phyloP scores from a whole-genome alignment of 495 filamentous ascomycete genomes.

The Penicillium arizonense region DNA sequence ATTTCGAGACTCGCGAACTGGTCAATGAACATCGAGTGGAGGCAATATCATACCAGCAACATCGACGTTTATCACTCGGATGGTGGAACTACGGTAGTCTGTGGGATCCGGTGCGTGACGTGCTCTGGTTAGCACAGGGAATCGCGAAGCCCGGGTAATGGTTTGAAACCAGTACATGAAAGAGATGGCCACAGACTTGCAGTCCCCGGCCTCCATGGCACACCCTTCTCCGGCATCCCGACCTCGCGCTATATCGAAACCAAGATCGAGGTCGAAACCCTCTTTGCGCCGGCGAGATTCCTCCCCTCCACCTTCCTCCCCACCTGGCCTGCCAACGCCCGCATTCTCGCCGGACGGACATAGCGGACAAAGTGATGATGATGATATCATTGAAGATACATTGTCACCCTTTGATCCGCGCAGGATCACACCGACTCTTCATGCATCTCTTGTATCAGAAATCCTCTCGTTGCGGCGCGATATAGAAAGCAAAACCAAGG shows the following conservation, averaged over 20 bases:
- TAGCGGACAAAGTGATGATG: slow-evolving; percentile 44
- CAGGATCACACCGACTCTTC: slow-evolving; percentile 90
- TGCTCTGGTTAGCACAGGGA: slow-evolving; percentile 32
- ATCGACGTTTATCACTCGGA: slow-evolving; percentile 6
- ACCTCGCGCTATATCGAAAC: slow-evolving; percentile 46
- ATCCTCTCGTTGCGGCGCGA: slow-evolving; percentile 86
- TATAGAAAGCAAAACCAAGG: slow-evolving; percentile 78
- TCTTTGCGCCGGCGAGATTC: slow-evolving; percentile 54
- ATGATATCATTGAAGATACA: slow-evolving; percentile 64
- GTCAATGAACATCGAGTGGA: not conserved
- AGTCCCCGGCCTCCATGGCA: slow-evolving; percentile 23
- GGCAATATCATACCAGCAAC: not conserved
- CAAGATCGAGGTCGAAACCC: slow-evolving; percentile 42
- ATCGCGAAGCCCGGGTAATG: slow-evolving; percentile 18
- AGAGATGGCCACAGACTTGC: slow-evolving; percentile 30
- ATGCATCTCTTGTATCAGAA: slow-evolving; percentile 92
- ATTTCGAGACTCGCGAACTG: not conserved
- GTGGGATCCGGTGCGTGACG: slow-evolving; percentile 18
- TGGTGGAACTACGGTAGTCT: slow-evolving; percentile 22
- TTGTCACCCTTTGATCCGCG: slow-evolving; percentile 82
- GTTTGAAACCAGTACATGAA: slow-evolving; percentile 15
- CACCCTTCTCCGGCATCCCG: slow-evolving; percentile 61
- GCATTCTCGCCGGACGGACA: slow-evolving; percentile 40
- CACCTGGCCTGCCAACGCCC: slow-evolving; percentile 54
- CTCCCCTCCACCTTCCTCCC: slow-evolving; percentile 65